Base-by-base conservation (phyloP, 2,329 filamentous ascomycete genomes). In the Exophiala viscosa region DNA sequence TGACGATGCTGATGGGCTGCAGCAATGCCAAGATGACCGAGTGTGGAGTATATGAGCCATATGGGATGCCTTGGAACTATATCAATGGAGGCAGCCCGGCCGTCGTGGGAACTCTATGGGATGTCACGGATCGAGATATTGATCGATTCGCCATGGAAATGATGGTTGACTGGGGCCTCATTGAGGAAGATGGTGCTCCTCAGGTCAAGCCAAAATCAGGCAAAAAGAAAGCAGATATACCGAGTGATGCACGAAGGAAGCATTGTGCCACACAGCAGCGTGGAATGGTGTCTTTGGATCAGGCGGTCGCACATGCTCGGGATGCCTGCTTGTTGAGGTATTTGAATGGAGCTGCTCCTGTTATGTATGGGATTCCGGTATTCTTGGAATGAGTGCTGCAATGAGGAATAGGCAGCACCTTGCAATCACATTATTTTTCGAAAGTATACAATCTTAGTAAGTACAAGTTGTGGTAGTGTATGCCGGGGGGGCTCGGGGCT, bases 61-160 rank as follows among this genome's bases (percentile, higher is more conserved):
- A 88, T 62, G 92, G 93, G 1, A 90, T 92, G 50, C 88, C 93
- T 18, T 84, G 91, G 73, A 90, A 91, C 63, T 97, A 97, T 72
- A 84, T 99, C 71, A 84, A 92, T 61, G 91, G 90, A 0, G 92
- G 90, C 1, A 84, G 81, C 62, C 90, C 90, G 3, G 90, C 92
- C 0, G 83, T 97, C 8, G 84, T 97, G 2, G 93, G 90, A 41
- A 96, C 91, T 13, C 76, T 99, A 34, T 99, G 93, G 93, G 93
- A 99, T 69, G 93, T 99, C 45, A 99, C 93, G 8, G 93, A 99
- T 68, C 88, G 88, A 64, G 93, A 99, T 69, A 96, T 96, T 68
- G 95, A 99, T 73, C 87, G 91, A 14, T 95, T 96, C 69, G 88
- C 91, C 0, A 83, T 86, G 32, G 78, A 80, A 20, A 76, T 87